Conservation (phyloP, 495 filamentous ascomycete species). For the Daldinia decipiens region DNA sequence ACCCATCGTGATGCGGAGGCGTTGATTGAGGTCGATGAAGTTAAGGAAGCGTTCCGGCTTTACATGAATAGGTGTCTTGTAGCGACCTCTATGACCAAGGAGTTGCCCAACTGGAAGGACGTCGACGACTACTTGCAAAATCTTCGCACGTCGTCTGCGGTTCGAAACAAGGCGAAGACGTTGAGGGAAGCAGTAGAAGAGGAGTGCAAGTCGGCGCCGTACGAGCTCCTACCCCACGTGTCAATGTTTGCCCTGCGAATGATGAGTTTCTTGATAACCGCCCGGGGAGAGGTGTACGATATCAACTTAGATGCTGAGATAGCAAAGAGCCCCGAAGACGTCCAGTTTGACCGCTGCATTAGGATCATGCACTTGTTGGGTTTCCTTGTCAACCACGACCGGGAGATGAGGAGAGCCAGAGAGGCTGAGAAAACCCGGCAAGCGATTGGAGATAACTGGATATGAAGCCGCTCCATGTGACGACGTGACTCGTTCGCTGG, state of each 20-base stretch:
- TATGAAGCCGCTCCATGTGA: not conserved
- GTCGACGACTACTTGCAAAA: slow-evolving; percentile 23
- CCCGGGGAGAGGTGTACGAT: slow-evolving; percentile 13
- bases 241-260: slow-evolving; percentile 24
- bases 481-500: not conserved
- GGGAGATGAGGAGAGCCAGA: slow-evolving; percentile 5
- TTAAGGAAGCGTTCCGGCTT: slow-evolving; percentile 29
- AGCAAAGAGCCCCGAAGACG: not conserved
- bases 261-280: slow-evolving; percentile 21
- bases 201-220: slow-evolving; percentile 17
- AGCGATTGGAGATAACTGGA: slow-evolving; percentile 4
- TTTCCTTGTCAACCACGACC: slow-evolving; percentile 23
- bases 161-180: not conserved
- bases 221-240: slow-evolving; percentile 21
- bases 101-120: slow-evolving; percentile 14
- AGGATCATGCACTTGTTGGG: slow-evolving; percentile 24
- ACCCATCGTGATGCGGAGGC: slow-evolving; percentile 17
- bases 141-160: not conserved
- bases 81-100: slow-evolving; percentile 5
- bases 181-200: slow-evolving; percentile 3
- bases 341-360: slow-evolving; percentile 18
- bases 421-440: not conserved
- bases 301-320: not conserved
- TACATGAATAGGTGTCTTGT: slow-evolving; percentile 33
- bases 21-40: slow-evolving; percentile 5